phyloP scores from a whole-genome alignment of 306 rosid genomes.

The Echinosophora koreensis region DNA sequence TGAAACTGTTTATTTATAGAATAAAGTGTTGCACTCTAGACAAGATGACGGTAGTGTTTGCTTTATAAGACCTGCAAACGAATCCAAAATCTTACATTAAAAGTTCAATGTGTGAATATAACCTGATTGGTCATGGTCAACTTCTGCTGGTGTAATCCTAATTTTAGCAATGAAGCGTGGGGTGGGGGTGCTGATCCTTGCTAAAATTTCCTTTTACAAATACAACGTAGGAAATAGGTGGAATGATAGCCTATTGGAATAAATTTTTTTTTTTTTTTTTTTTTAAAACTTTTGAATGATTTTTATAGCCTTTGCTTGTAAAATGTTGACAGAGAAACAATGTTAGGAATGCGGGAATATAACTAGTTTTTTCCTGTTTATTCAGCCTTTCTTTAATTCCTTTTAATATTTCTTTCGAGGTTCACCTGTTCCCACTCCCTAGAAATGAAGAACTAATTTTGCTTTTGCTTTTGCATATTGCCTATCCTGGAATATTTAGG shows the following conservation, averaged over 20 bases:
- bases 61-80: slow-evolving; percentile 5
- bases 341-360: background rate
- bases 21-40: background rate
- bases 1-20: background rate
- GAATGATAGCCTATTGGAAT: background rate
- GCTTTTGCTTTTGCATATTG: background rate
- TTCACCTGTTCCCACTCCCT: background rate
- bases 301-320: background rate
- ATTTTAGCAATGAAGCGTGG: background rate
- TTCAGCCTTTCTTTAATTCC: slow-evolving; percentile 19
- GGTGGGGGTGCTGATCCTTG: background rate
- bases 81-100: background rate
- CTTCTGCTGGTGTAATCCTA: slow-evolving; percentile 6
- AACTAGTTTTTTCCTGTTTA: background rate
- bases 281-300: too few species aligned
- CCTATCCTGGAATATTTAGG: background rate
- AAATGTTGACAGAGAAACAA: background rate
- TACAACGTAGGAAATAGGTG: slow-evolving; percentile 4
- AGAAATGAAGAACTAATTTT: background rate
- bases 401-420: background rate
- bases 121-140: background rate
- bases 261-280: too few species aligned
- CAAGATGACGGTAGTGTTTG: slow-evolving; percentile 13
- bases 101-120: background rate
- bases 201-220: slow-evolving; percentile 15